phyloP scores from a whole-genome alignment of 1,139 yeast genomes.

The Scheffersomyces cryptocercus region DNA sequence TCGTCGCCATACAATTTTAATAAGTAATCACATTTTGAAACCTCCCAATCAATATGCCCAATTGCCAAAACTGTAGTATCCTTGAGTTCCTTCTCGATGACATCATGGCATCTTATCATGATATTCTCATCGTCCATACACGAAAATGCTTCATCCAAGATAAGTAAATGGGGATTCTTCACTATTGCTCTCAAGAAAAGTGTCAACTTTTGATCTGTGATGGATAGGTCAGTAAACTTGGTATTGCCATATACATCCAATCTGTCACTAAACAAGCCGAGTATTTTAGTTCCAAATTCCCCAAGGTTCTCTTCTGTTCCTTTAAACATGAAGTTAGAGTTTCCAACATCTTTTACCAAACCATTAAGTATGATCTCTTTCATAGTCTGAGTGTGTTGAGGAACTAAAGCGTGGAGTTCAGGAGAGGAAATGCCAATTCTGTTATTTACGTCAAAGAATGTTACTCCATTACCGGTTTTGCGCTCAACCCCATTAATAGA shows the following conservation, averaged over 20 bases:
- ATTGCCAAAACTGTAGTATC: slow-evolving; percentile 72
- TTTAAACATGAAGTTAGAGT: slow-evolving; percentile 40
- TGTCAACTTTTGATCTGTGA: slow-evolving; percentile 78
- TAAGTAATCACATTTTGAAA: slow-evolving; percentile 37
- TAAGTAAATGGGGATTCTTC: slow-evolving; percentile 73
- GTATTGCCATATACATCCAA: slow-evolving; percentile 34
- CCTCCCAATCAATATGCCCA: slow-evolving; percentile 68
- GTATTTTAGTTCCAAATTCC: slow-evolving; percentile 16
- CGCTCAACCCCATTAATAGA: slow-evolving; percentile 67
- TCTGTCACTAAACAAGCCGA: slow-evolving; percentile 24
- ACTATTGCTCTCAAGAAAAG: slow-evolving; percentile 74
- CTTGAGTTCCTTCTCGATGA: slow-evolving; percentile 52
- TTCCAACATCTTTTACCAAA: slow-evolving; percentile 56
- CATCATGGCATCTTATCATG: slow-evolving; percentile 63
- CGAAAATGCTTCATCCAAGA: slow-evolving; percentile 90
- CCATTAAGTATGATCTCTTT: slow-evolving; percentile 73
- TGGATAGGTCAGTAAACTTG: slow-evolving; percentile 53
- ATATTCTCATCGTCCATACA: slow-evolving; percentile 73
- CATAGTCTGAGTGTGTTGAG: slow-evolving; percentile 52
- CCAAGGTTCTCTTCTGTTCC: slow-evolving; percentile 13
- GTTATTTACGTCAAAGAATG: slow-evolving; percentile 76
- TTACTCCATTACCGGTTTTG: slow-evolving; percentile 65
- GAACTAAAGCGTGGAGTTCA: slow-evolving; percentile 84
- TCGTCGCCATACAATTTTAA: slow-evolving; percentile 37
- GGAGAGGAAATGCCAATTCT: slow-evolving; percentile 89